Evolutionary conservation across 1,139 yeast species (phyloP).

Genomic region (Magnusiomyces ingens): DNA sequence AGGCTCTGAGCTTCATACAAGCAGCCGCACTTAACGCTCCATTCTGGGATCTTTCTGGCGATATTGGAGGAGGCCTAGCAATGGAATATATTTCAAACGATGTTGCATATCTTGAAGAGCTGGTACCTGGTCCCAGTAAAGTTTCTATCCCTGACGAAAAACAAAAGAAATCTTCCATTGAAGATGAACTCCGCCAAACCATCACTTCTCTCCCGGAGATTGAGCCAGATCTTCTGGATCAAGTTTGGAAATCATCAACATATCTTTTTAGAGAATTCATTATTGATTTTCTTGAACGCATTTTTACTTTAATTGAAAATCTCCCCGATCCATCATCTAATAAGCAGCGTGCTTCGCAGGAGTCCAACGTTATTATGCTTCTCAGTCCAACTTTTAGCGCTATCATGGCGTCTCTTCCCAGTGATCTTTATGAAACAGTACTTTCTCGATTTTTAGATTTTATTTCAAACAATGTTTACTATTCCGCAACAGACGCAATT

Average conservation of each 20-base stretch:
- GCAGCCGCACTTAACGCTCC: conserved; percentile 72
- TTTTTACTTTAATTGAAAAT: conserved; percentile 66
- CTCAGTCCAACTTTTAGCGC: conserved; percentile 63
- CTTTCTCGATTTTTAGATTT: conserved; percentile 51
- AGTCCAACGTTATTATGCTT: conserved; percentile 43
- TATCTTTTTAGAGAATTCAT: conserved; percentile 61
- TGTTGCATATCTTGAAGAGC: conserved; percentile 30
- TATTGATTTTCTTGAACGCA: conserved; percentile 48
- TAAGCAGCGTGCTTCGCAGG: conserved; percentile 29
- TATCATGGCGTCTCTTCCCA: conserved; percentile 64
- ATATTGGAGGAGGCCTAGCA: conserved; percentile 46
- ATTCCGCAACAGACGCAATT: conserved; percentile 59
- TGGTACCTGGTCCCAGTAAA: conserved; percentile 6
- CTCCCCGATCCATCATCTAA: conserved; percentile 42
- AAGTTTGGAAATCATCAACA: conserved; percentile 68
- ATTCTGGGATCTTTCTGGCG: conserved; percentile 36
- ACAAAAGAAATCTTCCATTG: conserved; percentile 2
- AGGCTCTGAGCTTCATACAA: conserved; percentile 64
- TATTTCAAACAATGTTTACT: conserved; percentile 52
- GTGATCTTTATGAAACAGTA: conserved; percentile 49
- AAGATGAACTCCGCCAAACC: conserved; percentile 18
- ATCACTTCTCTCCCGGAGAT: conserved; percentile 24
- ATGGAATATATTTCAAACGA: conserved; percentile 59
- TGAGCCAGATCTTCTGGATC: conserved; percentile 43
- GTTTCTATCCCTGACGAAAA: conserved; percentile 7